A percentile compares a stretch with the other conserved stretches of the same genome.
These are phyloP conservation scores for Daldinia sp. DNA, from an alignment of 2,329 filamentous ascomycete genomes.

Conservation along the genomic window DNA sequence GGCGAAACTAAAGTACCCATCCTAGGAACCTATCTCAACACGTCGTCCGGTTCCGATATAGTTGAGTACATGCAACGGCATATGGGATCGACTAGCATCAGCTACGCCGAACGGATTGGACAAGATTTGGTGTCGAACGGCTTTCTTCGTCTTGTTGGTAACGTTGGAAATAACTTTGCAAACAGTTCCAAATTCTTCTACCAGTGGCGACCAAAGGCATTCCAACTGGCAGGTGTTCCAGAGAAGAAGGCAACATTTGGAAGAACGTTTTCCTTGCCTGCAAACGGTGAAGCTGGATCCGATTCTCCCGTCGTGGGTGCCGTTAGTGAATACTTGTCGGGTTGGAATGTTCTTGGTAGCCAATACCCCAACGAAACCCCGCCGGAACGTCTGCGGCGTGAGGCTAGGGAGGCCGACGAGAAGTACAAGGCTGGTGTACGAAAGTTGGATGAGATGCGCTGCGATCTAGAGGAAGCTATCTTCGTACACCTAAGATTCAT, in stretches of 20 bases:
- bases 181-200: conserved; percentile 98
- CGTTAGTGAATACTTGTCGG: conserved; percentile 87
- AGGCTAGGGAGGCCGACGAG: conserved; percentile 90
- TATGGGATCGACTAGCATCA: conserved; percentile 83
- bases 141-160: conserved; percentile 89
- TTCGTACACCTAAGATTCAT: conserved; percentile 93
- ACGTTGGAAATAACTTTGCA: conserved; percentile 93
- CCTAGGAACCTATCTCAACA: conserved; percentile 92
- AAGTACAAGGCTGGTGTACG: conserved; percentile 88
- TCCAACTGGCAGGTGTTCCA: conserved; percentile 84
- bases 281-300: conserved; percentile 64
- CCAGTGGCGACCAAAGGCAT: conserved; percentile 93
- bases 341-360: conserved; percentile 93
- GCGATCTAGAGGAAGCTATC: conserved; percentile 95
- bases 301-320: conserved; percentile 84
- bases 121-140: conserved; percentile 90
- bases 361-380: conserved; percentile 93
- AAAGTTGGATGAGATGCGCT: conserved; percentile 88
- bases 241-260: conserved; percentile 82
- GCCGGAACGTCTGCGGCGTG: conserved; percentile 82
- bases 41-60: conserved; percentile 89
- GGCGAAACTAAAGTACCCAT: conserved; percentile 96
- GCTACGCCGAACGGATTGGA: conserved; percentile 92
- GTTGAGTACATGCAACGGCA: conserved; percentile 93
- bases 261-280: conserved; percentile 77